phyloP scores from a whole-genome alignment of 495 filamentous ascomycete genomes.

The Tuber aestivum region DNA sequence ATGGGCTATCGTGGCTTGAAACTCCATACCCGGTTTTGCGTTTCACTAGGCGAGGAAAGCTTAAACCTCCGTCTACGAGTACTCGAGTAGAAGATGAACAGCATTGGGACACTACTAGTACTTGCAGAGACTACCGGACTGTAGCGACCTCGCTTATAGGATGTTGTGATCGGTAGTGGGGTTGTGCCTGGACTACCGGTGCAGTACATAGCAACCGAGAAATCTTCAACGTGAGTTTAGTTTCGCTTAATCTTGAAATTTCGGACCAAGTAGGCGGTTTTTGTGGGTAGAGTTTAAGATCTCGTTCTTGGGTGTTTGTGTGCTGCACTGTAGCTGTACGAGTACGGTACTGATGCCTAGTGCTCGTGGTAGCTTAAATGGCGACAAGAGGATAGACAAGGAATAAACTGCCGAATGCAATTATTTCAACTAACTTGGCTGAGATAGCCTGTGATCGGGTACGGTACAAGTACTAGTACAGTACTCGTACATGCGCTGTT shows the following conservation, averaged over 20 bases:
- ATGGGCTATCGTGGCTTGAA: not conserved
- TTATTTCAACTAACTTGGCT: not conserved
- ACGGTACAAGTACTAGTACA: too few species aligned
- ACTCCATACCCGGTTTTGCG: not conserved
- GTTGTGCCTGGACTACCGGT: too few species aligned
- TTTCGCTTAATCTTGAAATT: not conserved
- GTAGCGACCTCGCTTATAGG: not conserved
- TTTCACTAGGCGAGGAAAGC: conserved; percentile 1
- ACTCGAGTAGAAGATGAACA: not conserved
- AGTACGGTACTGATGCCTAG: not conserved
- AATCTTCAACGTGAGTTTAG: not conserved
- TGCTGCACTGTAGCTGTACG: too few species aligned
- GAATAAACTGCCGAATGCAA: not conserved
- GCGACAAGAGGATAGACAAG: not conserved
- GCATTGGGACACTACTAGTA: not conserved
- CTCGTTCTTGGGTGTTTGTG: not conserved
- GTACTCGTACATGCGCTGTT: too few species aligned
- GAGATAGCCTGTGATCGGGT: too few species aligned
- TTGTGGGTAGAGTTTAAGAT: not conserved
- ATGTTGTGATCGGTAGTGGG: not conserved
- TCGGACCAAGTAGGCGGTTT: not conserved
- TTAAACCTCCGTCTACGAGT: not conserved
- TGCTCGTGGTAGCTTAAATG: not conserved
- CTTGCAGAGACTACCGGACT: not conserved
- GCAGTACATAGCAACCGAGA: not conserved